These are phyloP conservation scores for Alternaria ethzedia DNA, from an alignment of 2,329 filamentous ascomycete genomes.

Conservation along the genomic window DNA sequence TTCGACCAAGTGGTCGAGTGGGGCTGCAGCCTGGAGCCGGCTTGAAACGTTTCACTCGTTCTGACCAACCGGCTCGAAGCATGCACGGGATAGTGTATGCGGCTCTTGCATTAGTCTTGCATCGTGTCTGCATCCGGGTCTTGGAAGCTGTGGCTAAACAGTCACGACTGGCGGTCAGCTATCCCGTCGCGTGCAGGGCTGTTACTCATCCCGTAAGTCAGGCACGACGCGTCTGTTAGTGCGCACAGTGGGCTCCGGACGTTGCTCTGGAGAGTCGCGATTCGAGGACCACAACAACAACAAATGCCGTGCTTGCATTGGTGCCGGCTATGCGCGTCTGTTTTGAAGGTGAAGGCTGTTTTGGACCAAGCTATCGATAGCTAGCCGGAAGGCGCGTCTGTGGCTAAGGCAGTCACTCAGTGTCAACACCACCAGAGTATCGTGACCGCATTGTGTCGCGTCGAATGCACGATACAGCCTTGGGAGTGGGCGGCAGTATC, in stretches of 20 bases:
- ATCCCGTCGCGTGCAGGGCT: slow-evolving; percentile 22
- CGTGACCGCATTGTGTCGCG: slow-evolving; percentile 11
- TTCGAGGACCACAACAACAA: slow-evolving; percentile 39
- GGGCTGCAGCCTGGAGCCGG: slow-evolving; percentile 33
- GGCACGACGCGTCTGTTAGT: slow-evolving; percentile 15
- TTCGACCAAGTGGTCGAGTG: slow-evolving; percentile 36
- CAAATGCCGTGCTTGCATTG: slow-evolving; percentile 24
- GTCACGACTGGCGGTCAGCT: slow-evolving; percentile 35
- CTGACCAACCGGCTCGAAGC: slow-evolving; percentile 29
- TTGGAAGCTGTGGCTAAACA: slow-evolving; percentile 36
- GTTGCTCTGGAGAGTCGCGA: slow-evolving; percentile 35
- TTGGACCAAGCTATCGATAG: slow-evolving; percentile 29
- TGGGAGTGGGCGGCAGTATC: background rate
- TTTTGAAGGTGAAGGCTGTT: slow-evolving; percentile 26
- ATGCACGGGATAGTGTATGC: slow-evolving; percentile 23
- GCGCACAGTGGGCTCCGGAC: background rate
- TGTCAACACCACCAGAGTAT: slow-evolving; percentile 29
- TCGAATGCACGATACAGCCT: background rate
- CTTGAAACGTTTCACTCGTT: slow-evolving; percentile 41
- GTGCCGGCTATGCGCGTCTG: slow-evolving; percentile 26
- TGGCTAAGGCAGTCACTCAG: slow-evolving; percentile 10
- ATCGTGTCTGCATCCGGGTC: slow-evolving; percentile 21
- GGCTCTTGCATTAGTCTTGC: slow-evolving; percentile 40
- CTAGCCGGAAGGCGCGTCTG: slow-evolving; percentile 24
- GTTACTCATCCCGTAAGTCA: slow-evolving; percentile 13